phyloP scores from a whole-genome alignment of 345 rosid genomes.

The Syzygium jambos region DNA sequence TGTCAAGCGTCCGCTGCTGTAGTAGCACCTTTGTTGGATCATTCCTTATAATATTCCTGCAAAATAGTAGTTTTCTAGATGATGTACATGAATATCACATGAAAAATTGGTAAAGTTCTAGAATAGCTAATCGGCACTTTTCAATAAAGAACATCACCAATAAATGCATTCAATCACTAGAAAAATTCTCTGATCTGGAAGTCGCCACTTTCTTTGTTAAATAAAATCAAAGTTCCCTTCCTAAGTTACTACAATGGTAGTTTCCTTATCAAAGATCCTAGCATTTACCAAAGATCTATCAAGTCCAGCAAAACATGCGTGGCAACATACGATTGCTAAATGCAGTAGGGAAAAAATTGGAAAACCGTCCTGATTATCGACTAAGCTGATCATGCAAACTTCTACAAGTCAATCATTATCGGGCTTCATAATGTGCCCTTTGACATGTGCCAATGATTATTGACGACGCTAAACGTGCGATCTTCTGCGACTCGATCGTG shows the following conservation, averaged over 20 bases:
- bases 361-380: neutral
- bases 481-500: neutral
- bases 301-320: neutral
- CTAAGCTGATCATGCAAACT: neutral
- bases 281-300: neutral
- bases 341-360: neutral
- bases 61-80: constrained; percentile 1
- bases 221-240: neutral
- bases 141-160: neutral
- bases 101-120: neutral
- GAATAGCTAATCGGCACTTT: neutral
- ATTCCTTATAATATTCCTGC: constrained; percentile 50
- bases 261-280: neutral
- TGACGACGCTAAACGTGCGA: neutral
- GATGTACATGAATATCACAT: neutral
- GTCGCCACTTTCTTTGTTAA: neutral
- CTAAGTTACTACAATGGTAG: neutral
- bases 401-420: neutral
- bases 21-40: constrained; percentile 41
- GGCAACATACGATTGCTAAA: neutral
- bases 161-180: neutral
- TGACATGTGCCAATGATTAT: neutral
- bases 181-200: neutral
- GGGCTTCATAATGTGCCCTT: neutral
- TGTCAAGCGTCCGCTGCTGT: constrained; percentile 38